Conservation (phyloP, 2,329 filamentous ascomycete genomes). For the Neofusicoccum umdonicola region DNA sequence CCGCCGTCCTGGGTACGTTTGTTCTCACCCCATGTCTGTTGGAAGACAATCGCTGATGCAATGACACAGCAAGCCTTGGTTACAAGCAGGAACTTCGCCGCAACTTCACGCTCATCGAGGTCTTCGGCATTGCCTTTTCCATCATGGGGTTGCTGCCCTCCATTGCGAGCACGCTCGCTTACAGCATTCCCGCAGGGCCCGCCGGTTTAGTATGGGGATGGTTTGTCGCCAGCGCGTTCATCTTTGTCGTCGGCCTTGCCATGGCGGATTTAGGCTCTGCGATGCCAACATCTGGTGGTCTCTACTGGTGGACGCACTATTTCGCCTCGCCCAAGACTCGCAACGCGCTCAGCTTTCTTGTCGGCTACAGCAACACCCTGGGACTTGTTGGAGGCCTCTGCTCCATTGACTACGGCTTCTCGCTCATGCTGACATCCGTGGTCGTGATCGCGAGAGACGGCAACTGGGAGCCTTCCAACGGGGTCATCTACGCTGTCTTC, state of each 20-base stretch:
- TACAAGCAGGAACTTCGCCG: conserved; percentile 62
- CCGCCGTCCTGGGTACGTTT: conserved; percentile 37
- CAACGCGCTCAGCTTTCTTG: conserved; percentile 59
- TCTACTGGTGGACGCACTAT: conserved; percentile 62
- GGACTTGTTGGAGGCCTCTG: conserved; percentile 61
- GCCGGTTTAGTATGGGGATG: conserved; percentile 63
- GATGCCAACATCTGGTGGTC: conserved; percentile 59
- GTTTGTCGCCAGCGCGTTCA: conserved; percentile 58
- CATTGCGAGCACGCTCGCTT: conserved; percentile 58
- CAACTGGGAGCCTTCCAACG: conserved; percentile 55
- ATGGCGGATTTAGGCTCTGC: conserved; percentile 48
- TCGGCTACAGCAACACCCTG: conserved; percentile 61
- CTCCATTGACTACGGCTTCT: conserved; percentile 59
- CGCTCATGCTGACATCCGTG: conserved; percentile 58
- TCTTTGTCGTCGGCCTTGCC: conserved; percentile 59
- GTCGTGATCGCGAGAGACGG: conserved; percentile 58
- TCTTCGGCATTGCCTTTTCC: conserved; percentile 51
- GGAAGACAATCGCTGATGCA: not conserved
- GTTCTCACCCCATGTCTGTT: not conserved
- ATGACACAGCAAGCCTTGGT: conserved; percentile 23
- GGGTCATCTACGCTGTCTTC: conserved; percentile 58
- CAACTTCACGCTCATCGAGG: conserved; percentile 61
- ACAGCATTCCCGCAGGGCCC: conserved; percentile 59
- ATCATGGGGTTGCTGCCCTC: conserved; percentile 62
- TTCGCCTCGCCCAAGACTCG: conserved; percentile 55